These are phyloP conservation scores for Myxozyma neglecta DNA, from an alignment of 805 yeast species.

Conservation along the genomic window DNA sequence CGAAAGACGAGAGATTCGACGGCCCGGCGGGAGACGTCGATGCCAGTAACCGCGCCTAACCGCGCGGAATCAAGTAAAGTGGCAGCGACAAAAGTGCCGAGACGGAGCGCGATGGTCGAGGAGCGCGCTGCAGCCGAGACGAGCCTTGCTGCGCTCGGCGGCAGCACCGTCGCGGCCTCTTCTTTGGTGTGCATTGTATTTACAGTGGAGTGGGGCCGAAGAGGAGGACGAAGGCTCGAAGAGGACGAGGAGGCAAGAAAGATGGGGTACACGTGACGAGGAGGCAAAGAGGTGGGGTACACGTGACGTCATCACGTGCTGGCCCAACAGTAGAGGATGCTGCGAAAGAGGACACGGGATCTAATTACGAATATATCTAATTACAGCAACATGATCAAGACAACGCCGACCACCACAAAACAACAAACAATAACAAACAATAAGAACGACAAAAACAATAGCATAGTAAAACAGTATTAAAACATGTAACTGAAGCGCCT, in stretches of 20 bases:
- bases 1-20: constrained; percentile 36
- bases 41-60: constrained; percentile 34
- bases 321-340: no score
- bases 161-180: constrained; percentile 27
- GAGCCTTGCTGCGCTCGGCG: constrained; percentile 33
- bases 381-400: no score
- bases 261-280: not conserved
- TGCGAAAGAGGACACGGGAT: not conserved
- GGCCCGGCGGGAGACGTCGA: constrained; percentile 36
- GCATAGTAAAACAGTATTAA: not conserved
- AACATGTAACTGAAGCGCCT: not conserved
- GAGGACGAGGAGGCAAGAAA: not conserved
- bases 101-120: constrained; percentile 36
- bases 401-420: not conserved
- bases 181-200: not conserved
- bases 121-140: constrained; percentile 37
- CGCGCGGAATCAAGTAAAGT: constrained; percentile 36
- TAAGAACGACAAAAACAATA: not conserved
- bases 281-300: not conserved
- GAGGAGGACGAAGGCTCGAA: not conserved
- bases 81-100: constrained; percentile 37
- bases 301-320: no score
- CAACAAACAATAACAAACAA: constrained; percentile 3
- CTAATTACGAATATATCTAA: constrained; percentile 1
- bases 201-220: not conserved